phyloP scores from a whole-genome alignment of 305 asterid genomes.

The Caryopteris hybrid region DNA sequence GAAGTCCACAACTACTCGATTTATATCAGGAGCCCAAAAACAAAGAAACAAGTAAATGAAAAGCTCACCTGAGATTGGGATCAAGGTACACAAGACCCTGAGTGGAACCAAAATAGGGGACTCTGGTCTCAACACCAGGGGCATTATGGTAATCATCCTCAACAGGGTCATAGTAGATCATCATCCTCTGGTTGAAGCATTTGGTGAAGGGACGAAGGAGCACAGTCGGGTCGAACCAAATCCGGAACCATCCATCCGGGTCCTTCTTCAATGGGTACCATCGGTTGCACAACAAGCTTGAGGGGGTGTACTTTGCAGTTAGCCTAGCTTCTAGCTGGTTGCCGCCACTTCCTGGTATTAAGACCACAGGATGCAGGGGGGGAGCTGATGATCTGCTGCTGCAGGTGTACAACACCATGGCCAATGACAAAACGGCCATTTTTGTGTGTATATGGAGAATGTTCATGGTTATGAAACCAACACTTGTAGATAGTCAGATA shows the following conservation, averaged over 20 bases:
- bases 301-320: slow-evolving; percentile 54
- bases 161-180: slow-evolving; percentile 42
- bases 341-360: slow-evolving; percentile 91
- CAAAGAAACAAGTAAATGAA: background rate
- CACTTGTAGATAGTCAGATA: background rate
- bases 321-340: slow-evolving; percentile 86
- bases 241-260: slow-evolving; percentile 79
- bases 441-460: background rate
- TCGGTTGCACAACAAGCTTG: slow-evolving; percentile 60
- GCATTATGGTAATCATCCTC: slow-evolving; percentile 77
- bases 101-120: slow-evolving; percentile 60
- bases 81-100: slow-evolving; percentile 57
- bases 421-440: slow-evolving; percentile 24
- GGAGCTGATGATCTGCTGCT: slow-evolving; percentile 16
- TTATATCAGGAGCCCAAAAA: background rate
- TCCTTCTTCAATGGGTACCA: slow-evolving; percentile 63
- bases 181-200: slow-evolving; percentile 77
- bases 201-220: slow-evolving; percentile 62
- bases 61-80: slow-evolving; percentile 66
- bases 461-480: slow-evolving; percentile 16
- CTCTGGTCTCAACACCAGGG: slow-evolving; percentile 86
- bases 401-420: slow-evolving; percentile 27
- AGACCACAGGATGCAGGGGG: slow-evolving; percentile 51
- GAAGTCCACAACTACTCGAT: too few relatives aligned
- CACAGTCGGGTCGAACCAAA: slow-evolving; percentile 79